Evolutionary conservation across 2,329 filamentous ascomycete species (phyloP), one percentile per base, ranked within the genome.

Genomic region (Scytalidium sp.): DNA sequence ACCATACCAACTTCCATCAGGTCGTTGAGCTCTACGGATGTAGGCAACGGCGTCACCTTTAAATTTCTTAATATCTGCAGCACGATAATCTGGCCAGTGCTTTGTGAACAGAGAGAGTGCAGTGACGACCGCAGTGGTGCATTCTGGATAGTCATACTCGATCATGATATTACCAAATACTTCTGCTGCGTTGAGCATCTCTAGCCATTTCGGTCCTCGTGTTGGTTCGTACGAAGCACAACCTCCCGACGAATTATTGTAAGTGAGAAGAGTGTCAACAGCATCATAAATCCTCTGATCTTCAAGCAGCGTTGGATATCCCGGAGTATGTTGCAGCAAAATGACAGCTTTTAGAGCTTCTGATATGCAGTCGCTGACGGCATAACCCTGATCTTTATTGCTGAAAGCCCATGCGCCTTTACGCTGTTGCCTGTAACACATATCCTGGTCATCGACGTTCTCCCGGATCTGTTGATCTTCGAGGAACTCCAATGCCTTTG

Each of bases 81-180:
- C 65, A 45, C 93, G 82, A 68, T 99, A 96, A 22, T 86, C 74
- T 0, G 93, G 90, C 75, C 90, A 95, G 66, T 88, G 78, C 61
- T 87, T 79, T 57, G 82, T 81, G 74, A 97, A 97, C 2, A 93
- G 76, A 3, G 86, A 87, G 19, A 99, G 75, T 0, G 89, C 91
- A 1, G 90, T 97, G 3, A 99, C 88, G 23, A 91, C 90, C 1
- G 94, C 92, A 2, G 94, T 97, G 1, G 94, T 99, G 74, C 94
- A 99, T 69, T 99, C 94, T 0, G 93, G 91, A 64, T 99, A 97
- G 67, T 96, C 90, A 67, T 99, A 99, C 65, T 97, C 93, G 47
- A 99, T 87, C 94, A 99, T 99, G 71, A 99, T 99, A 19, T 85
- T 81, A 13, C 90, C 92, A 67, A 99, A 99, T 0, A 99, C 92